phyloP scores from a whole-genome alignment of 148 eudicot genomes.

The Nepenthes gracilis region DNA sequence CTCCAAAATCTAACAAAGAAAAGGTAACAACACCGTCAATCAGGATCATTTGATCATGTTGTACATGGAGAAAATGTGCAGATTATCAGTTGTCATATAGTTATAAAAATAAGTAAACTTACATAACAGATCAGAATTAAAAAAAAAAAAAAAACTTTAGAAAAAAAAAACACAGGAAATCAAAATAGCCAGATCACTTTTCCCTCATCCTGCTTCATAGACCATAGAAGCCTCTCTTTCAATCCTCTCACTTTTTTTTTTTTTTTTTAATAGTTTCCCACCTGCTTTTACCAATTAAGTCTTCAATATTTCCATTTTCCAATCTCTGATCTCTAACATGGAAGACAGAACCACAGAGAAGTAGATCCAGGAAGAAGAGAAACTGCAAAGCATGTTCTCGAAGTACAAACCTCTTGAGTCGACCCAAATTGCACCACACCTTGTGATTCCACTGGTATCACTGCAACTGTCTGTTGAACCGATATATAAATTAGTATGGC shows the following conservation, averaged over 20 bases:
- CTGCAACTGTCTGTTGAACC: conserved; percentile 55
- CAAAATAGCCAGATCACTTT: too few relatives aligned
- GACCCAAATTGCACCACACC: conserved; percentile 89
- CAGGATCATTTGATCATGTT: background rate
- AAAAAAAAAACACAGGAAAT: background rate
- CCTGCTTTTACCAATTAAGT: too few relatives aligned
- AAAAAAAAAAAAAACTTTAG: too few relatives aligned
- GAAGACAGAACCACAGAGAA: background rate
- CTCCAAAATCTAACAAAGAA: conserved; percentile 39
- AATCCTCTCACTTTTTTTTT: too few relatives aligned
- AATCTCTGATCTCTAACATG: background rate
- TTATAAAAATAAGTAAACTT: too few relatives aligned
- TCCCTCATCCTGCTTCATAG: too few relatives aligned
- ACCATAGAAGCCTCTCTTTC: too few relatives aligned
- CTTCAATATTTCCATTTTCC: too few relatives aligned
- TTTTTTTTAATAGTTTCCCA: too few relatives aligned
- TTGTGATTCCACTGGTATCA: conserved; percentile 56
- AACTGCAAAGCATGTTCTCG: too few relatives aligned
- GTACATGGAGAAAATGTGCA: background rate
- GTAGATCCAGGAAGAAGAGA: too few relatives aligned
- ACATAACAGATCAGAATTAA: too few relatives aligned
- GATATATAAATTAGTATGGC: background rate
- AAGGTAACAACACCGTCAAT: background rate
- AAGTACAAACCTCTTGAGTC: conserved; percentile 46
- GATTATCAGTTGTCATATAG: background rate